phyloP scores from a whole-genome alignment of 176 grass and related monocot genomes.

The Pontederia crassipes region DNA sequence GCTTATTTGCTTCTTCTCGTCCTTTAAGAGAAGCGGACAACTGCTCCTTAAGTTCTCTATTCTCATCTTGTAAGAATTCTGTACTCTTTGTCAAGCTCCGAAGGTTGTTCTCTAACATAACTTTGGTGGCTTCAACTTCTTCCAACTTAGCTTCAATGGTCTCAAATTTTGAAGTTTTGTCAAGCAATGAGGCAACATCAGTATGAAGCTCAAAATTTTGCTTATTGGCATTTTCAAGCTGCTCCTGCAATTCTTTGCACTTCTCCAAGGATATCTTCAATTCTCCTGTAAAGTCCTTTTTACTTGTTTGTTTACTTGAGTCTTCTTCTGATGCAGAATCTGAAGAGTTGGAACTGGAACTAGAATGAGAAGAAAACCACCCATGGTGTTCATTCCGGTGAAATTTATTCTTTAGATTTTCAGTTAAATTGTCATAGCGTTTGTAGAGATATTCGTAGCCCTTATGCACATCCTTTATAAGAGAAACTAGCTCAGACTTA shows the following conservation, averaged over 20 bases:
- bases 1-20: conserved; percentile 36
- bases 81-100: neutral
- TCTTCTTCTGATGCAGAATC: conserved; percentile 42
- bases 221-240: conserved; percentile 15
- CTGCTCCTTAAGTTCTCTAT: conserved; percentile 24
- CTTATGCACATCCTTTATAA: conserved; percentile 75
- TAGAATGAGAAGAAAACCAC: conserved; percentile 23
- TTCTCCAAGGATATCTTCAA: conserved; percentile 11
- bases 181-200: conserved; percentile 11
- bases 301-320: neutral
- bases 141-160: conserved; percentile 12
- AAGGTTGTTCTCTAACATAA: conserved; percentile 1
- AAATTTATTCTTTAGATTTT: conserved; percentile 52
- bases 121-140: neutral
- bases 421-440: conserved; percentile 56
- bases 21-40: conserved; percentile 13
- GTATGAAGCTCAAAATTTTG: conserved; percentile 20
- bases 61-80: conserved; percentile 13
- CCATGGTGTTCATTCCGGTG: conserved; percentile 18
- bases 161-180: conserved; percentile 15
- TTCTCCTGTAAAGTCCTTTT: conserved; percentile 2
- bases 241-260: conserved; percentile 3
- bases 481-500: conserved; percentile 63
- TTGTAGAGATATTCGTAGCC: conserved; percentile 61
- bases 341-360: conserved; percentile 57